Percentiles rank a stretch among this genome's conserved stretches.
phyloP scores from a whole-genome alignment of 768 basidiomycete genomes.

The Chlorophyllum brunneum region DNA sequence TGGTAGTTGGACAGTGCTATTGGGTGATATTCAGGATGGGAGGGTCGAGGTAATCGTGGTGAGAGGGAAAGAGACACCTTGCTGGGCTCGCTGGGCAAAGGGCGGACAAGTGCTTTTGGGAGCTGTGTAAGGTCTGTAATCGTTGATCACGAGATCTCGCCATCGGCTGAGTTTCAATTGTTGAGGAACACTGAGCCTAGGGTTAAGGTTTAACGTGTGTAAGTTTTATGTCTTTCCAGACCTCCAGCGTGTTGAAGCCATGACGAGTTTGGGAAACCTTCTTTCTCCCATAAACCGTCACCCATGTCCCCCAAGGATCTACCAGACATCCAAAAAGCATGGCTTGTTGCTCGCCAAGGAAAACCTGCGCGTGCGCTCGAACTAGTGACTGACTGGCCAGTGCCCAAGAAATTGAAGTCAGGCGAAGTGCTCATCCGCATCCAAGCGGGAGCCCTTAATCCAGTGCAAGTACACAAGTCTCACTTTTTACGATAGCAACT shows the following conservation, averaged over 20 bases:
- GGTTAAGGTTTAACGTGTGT: conserved; percentile 16
- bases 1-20: conserved; percentile 25
- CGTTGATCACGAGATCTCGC: conserved; percentile 20
- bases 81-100: conserved; percentile 36
- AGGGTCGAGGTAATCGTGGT: conserved; percentile 16
- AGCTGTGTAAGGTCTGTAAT: conserved; percentile 19
- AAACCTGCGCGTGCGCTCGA: conserved; percentile 28
- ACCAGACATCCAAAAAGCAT: conserved; percentile 34
- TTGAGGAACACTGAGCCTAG: neutral
- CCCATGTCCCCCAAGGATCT: conserved; percentile 12
- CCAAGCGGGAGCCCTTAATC: conserved; percentile 58
- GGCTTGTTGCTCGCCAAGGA: conserved; percentile 32
- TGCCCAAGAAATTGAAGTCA: conserved; percentile 27
- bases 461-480: conserved; percentile 41
- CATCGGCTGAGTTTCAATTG: conserved; percentile 20
- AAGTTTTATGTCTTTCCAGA: neutral
- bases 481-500: neutral
- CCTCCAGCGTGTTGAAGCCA: neutral
- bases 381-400: conserved; percentile 32
- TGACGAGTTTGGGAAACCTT: neutral
- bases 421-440: conserved; percentile 34
- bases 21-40: conserved; percentile 14
- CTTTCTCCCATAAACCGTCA: neutral
- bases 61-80: conserved; percentile 18
- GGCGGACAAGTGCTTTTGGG: conserved; percentile 26